Conservation (phyloP, 306 rosid genomes). For the Acmispon strigosus region DNA sequence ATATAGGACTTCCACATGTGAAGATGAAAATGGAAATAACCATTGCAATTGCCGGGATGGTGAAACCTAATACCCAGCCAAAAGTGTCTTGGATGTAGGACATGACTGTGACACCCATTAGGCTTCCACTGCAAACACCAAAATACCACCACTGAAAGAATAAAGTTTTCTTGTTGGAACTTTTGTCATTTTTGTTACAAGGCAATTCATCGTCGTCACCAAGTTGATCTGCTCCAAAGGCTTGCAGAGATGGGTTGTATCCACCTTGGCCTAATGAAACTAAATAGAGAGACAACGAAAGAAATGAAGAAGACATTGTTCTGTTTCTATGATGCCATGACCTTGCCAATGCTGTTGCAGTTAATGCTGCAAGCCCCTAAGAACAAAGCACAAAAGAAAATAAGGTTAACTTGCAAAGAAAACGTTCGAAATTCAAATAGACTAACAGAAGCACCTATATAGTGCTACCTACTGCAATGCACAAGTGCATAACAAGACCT, state of each 20-base stretch:
- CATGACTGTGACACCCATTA: constrained; percentile 80
- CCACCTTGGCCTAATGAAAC: constrained; percentile 89
- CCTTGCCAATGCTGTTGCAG: constrained; percentile 60
- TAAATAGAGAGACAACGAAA: constrained; percentile 65
- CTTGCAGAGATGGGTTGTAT: constrained; percentile 88
- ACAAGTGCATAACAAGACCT: background rate
- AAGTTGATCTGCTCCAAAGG: constrained; percentile 87
- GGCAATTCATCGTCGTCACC: constrained; percentile 69
- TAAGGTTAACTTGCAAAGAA: background rate
- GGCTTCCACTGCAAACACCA: constrained; percentile 79
- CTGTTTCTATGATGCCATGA: constrained; percentile 48
- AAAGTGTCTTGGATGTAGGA: constrained; percentile 88
- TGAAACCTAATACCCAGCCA: constrained; percentile 88
- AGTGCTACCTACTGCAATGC: background rate
- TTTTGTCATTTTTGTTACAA: constrained; percentile 39
- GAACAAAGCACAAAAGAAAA: background rate
- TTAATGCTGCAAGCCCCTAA: constrained; percentile 83
- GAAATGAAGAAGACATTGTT: constrained; percentile 51
- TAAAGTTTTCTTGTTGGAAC: constrained; percentile 37
- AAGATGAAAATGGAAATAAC: constrained; percentile 45
- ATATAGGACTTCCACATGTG: constrained; percentile 59
- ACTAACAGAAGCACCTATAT: background rate
- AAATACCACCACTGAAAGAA: constrained; percentile 94
- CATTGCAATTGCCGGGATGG: constrained; percentile 79
- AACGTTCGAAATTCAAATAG: background rate